phyloP scores from a whole-genome alignment of 140 eudicot species.

The Flaveria floridana region DNA sequence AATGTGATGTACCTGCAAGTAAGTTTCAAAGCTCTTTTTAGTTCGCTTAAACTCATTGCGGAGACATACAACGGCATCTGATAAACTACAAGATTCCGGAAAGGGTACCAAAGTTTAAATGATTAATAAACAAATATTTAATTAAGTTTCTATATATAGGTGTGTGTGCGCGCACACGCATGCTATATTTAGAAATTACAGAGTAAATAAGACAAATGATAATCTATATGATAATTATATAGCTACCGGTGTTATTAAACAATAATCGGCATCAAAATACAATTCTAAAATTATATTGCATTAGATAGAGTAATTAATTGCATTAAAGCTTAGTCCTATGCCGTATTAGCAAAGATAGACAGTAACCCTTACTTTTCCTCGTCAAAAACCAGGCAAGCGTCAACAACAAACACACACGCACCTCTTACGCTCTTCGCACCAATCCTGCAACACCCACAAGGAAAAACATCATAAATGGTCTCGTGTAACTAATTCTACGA shows the following conservation, averaged over 20 bases:
- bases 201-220: not conserved
- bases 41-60: conserved; percentile 22
- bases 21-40: conserved; percentile 18
- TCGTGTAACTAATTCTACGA: not conserved
- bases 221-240: not conserved
- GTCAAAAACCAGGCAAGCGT: conserved; percentile 27
- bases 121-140: not conserved
- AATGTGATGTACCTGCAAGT: conserved; percentile 22
- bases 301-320: not conserved
- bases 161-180: too few species aligned
- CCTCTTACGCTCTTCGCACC: conserved; percentile 16
- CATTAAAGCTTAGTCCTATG: not conserved
- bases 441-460: conserved; percentile 28
- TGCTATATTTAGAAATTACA: not conserved
- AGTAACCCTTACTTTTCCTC: conserved; percentile 25
- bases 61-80: conserved; percentile 5
- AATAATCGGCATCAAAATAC: not conserved
- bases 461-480: not conserved
- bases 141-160: not conserved
- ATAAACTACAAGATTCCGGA: conserved; percentile 15
- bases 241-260: not conserved
- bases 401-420: conserved; percentile 12
- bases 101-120: not conserved
- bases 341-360: not conserved
- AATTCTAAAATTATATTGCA: not conserved